Evolutionary conservation across 257 asterid genomes (phyloP), one percentile per base, ranked within the genome.

Genomic region (Ajuga chamaepitys): DNA sequence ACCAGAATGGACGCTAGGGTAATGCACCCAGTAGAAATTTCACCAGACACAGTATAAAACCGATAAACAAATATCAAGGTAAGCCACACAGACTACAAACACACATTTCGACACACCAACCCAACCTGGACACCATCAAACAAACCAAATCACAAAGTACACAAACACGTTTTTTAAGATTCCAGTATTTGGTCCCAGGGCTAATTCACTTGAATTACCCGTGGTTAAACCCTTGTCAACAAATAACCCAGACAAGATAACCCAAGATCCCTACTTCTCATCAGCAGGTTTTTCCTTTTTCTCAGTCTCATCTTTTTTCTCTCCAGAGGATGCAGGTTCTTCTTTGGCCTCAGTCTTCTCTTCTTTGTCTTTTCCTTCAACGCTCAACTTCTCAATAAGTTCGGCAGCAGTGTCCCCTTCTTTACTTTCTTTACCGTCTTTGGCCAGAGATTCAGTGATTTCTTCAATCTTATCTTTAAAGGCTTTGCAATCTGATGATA

Each of bases 401-500:
- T 57, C 57, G 28, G 95, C 86, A 73, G 89, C 93, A 47, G 83
- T 58, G 1, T 44, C 67, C 38, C 69, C 88, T 79, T 81, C 90
- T 77, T 80, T 77, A 14, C 75, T 67, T 8, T 79, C 91, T 57
- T 47, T 82, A 37, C 73, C 58, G 20, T 60, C 80, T 45, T 67
- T 64, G 16, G 74, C 63, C 67, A 74, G 82, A 54, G 95, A 82
- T 70, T 89, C 91, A 8, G 91, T 80, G 67, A 92, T 75, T 61
- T 87, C 89, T 75, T 79, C 87, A 42, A 87, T 77, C 79, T 71
- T 82, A 22, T 88, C 92, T 75, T 85, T 86, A 75, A 88, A 91
- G 20, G 84, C 14, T 62, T 81, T 83, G 95, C 95, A 88, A 74
- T 88, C 98, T 91, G 82, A 64, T 40, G 9, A 6, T n/a, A 54